These are phyloP conservation scores for Silene vulgaris DNA, from an alignment of 179 eudicot genomes.

Conservation along the genomic window DNA sequence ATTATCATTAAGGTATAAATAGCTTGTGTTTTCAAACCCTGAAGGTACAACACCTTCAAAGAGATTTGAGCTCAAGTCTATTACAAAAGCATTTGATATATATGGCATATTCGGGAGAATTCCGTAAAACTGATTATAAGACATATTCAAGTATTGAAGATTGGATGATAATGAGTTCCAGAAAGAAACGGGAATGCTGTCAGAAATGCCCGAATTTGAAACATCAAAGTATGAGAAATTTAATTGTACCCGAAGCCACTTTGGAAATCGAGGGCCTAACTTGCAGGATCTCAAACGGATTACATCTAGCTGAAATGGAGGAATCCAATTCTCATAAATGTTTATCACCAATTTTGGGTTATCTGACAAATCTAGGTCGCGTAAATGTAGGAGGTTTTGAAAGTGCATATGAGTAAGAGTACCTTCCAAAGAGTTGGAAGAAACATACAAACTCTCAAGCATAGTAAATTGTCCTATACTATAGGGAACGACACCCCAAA, in stretches of 20 bases:
- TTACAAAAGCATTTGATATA: not conserved
- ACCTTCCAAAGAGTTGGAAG: slow-evolving; percentile 6
- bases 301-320: slow-evolving; percentile 7
- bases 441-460: not conserved
- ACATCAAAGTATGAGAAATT: slow-evolving; percentile 12
- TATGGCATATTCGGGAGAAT: not conserved
- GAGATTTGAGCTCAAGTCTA: slow-evolving; percentile 10
- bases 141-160: not conserved
- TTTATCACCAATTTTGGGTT: slow-evolving; percentile 5
- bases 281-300: slow-evolving; percentile 5
- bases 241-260: not conserved
- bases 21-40: not conserved
- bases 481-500: slow-evolving; percentile 22
- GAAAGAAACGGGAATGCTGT: not conserved
- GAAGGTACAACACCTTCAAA: slow-evolving; percentile 24
- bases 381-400: slow-evolving; percentile 17
- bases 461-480: slow-evolving; percentile 10
- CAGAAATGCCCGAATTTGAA: slow-evolving; percentile 2
- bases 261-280: slow-evolving; percentile 12
- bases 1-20: slow-evolving; percentile 31
- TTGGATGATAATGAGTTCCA: not conserved
- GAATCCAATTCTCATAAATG: slow-evolving; percentile 4
- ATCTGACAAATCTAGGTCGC: not conserved
- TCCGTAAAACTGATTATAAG: slow-evolving; percentile 5
- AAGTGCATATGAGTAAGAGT: slow-evolving; percentile 1